phyloP scores from a whole-genome alignment of 2,329 filamentous ascomycete species.

The Polychaeton citri region DNA sequence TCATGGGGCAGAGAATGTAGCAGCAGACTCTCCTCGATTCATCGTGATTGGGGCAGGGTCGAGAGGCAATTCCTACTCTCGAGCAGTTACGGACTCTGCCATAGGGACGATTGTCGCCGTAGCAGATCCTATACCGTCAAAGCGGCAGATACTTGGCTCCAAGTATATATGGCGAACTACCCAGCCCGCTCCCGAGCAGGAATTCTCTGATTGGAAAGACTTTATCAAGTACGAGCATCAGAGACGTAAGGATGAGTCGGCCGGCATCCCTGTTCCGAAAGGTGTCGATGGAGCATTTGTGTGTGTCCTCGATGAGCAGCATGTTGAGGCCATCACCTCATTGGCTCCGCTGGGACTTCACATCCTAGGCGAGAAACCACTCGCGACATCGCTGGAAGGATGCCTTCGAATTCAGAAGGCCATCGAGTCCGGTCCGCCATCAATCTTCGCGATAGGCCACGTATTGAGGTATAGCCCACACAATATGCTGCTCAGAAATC shows the following conservation, averaged over 20 bases:
- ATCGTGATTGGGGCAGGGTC: conserved; percentile 74
- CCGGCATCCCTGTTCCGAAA: conserved; percentile 28
- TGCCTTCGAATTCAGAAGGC: conserved; percentile 53
- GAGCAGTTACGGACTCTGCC: conserved; percentile 50
- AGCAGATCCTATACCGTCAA: conserved; percentile 68
- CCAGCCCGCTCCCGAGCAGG: conserved; percentile 44
- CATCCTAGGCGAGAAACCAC: conserved; percentile 89
- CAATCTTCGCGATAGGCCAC: conserved; percentile 81
- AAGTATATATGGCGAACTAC: conserved; percentile 57
- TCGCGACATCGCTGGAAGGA: conserved; percentile 66
- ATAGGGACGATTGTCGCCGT: conserved; percentile 62
- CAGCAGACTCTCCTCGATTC: conserved; percentile 35
- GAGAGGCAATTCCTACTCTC: conserved; percentile 61
- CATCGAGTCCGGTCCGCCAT: conserved; percentile 15
- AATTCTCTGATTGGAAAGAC: conserved; percentile 60
- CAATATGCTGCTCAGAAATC: conserved; percentile 68
- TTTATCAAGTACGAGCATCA: conserved; percentile 60
- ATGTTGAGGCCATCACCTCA: conserved; percentile 65
- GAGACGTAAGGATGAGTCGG: conserved; percentile 42
- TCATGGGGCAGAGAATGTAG: not conserved
- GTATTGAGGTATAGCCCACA: conserved; percentile 88
- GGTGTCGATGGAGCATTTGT: conserved; percentile 48
- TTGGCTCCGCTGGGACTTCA: conserved; percentile 59
- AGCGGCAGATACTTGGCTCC: conserved; percentile 56
- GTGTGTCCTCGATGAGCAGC: conserved; percentile 76